Evolutionary conservation across 331 rosid genomes (phyloP), one percentile per base, ranked within the genome.

Genomic region (Phaseolus coccineus): DNA sequence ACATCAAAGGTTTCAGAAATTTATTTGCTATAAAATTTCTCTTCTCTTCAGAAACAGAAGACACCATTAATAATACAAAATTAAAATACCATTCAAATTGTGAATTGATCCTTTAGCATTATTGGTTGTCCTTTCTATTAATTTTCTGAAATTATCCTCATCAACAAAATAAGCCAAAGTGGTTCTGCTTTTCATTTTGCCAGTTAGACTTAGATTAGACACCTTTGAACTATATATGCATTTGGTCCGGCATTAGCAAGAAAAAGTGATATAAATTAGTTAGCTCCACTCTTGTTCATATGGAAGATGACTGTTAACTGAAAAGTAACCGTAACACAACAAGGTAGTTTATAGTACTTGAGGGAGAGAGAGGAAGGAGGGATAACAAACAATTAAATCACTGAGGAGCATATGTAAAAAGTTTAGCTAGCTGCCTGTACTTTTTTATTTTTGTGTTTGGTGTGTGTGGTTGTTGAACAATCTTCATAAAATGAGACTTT

Each of bases 401-500:
- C 73, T 64, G 14, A 81, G 77, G 73, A 68, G 71, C 47, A 76
- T 35, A 57, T n/a, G 76, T 77, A 73, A 81, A 89, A 89, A 89
- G 91, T 84, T 74, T 48, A 64, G 63, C 46, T 48, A 68, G 63
- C 27, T 77, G 77, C 78, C 59, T 88, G 90, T 74, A 85, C 89
- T 82, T 50, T 35, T 24, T 1, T 59, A 72, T 73, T 35, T 3
- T 35, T 2, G 1, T 51, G 44, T 78, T 81, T 77, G 76, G 47
- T 46, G 37, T 27, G 3, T 46, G 8, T 61, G 63, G 76, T 83
- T 80, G 78, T 66, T 83, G 77, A 78, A 77, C 44, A 68, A 71
- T 81, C 63, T 65, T 80, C 81, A 65, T 65, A 81, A 85, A 80
- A 77, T 87, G 42, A 83, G 63, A 65, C 92, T 94, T 92, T 92